Percentiles rank a stretch among this genome's conserved stretches.
These are phyloP conservation scores for Picocystis sp. DNA, from an alignment of 163 green algal species.

Conservation along the genomic window DNA sequence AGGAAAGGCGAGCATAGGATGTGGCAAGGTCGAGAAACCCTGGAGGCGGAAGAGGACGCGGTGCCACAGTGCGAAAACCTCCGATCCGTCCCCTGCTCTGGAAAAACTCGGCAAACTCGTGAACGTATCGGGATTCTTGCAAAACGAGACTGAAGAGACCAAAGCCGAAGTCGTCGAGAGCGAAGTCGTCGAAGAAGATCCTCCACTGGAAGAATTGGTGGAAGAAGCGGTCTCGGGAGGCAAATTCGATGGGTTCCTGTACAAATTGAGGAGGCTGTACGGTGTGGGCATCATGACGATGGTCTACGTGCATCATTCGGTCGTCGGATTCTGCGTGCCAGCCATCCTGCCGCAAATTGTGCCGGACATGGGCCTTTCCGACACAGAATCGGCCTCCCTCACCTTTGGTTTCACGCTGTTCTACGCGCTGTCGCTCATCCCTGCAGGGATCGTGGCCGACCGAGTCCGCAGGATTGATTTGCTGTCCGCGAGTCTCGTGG, in stretches of 20 bases:
- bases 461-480: constrained; percentile 40
- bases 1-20: too few relatives aligned
- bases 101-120: too few relatives aligned
- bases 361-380: constrained; percentile 40
- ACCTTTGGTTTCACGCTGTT: constrained; percentile 61
- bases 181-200: too few relatives aligned
- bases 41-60: too few relatives aligned
- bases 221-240: too few relatives aligned
- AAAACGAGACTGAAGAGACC: too few relatives aligned
- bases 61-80: too few relatives aligned
- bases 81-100: too few relatives aligned
- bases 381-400: constrained; percentile 53
- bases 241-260: background rate
- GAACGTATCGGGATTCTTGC: too few relatives aligned
- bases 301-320: constrained; percentile 63
- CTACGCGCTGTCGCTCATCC: constrained; percentile 64
- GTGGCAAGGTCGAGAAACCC: too few relatives aligned
- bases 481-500: constrained; percentile 35
- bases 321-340: constrained; percentile 54
- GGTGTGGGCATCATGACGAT: constrained; percentile 40
- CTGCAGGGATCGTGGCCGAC: constrained; percentile 62
- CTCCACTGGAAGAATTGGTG: too few relatives aligned
- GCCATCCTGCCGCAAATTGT: constrained; percentile 62
- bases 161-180: too few relatives aligned
- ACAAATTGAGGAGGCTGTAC: constrained; percentile 36